Percentiles rank a stretch among this genome's conserved stretches.
These are phyloP conservation scores for Chalara sp. DNA, from an alignment of 2,329 filamentous ascomycete genomes.

Conservation along the genomic window DNA sequence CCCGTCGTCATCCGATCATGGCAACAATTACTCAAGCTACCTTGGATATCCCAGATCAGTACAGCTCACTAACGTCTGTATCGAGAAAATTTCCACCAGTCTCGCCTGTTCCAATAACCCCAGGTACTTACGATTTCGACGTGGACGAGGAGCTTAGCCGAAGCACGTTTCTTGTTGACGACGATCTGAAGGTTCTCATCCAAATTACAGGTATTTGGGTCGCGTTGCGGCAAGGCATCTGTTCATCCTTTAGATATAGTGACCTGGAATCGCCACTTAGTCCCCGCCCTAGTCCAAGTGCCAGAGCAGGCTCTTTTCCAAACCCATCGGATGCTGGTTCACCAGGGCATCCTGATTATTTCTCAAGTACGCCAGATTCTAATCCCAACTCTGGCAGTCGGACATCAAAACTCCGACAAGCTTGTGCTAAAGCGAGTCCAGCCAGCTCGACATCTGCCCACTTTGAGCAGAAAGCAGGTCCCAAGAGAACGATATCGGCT, in stretches of 20 bases:
- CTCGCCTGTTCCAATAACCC: slow-evolving; percentile 10
- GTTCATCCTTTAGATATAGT: slow-evolving; percentile 30
- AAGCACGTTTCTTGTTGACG: slow-evolving; percentile 33
- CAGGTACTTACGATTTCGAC: slow-evolving; percentile 6
- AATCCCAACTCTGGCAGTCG: background rate
- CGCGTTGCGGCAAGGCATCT: slow-evolving; percentile 38
- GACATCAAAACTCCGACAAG: slow-evolving; percentile 13
- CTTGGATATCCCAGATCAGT: slow-evolving; percentile 64
- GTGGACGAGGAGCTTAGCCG: slow-evolving; percentile 23
- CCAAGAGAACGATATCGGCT: slow-evolving; percentile 38
- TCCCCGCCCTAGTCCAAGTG: slow-evolving; percentile 1
- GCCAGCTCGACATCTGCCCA: slow-evolving; percentile 8
- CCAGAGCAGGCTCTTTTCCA: slow-evolving; percentile 10
- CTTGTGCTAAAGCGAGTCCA: slow-evolving; percentile 13
- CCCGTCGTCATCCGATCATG: slow-evolving; percentile 67
- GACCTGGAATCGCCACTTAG: slow-evolving; percentile 8
- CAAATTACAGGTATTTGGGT: slow-evolving; percentile 46
- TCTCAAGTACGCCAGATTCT: slow-evolving; percentile 19
- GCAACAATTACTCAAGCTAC: slow-evolving; percentile 57
- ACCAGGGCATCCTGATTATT: slow-evolving; percentile 8
- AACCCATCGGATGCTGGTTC: slow-evolving; percentile 16
- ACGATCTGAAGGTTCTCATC: slow-evolving; percentile 41
- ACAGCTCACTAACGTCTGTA: slow-evolving; percentile 49
- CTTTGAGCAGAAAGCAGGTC: slow-evolving; percentile 15
- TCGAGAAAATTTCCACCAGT: slow-evolving; percentile 37